Conservation (phyloP, 2,329 filamentous ascomycete species). For the Coniochaeta ligniaria region DNA sequence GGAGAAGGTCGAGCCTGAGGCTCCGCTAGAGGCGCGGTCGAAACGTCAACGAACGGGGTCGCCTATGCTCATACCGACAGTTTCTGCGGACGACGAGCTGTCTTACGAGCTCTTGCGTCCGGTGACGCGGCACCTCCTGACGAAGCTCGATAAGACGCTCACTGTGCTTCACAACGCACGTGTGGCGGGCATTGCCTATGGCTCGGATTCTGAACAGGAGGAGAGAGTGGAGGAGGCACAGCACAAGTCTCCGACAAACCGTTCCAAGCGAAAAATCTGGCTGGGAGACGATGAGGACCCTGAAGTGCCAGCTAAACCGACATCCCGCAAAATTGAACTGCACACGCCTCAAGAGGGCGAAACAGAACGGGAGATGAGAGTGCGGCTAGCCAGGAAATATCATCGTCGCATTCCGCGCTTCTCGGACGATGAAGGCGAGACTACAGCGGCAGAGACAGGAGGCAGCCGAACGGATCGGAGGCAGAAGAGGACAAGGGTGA, state of each 20-base stretch:
- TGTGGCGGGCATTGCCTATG: slow-evolving; percentile 35
- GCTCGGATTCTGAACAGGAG: slow-evolving; percentile 11
- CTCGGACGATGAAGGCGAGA: slow-evolving; percentile 27
- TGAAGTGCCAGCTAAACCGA: slow-evolving; percentile 1
- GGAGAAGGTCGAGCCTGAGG: neutral
- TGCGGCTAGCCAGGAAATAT: slow-evolving; percentile 22
- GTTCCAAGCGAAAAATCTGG: neutral
- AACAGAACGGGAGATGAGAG: slow-evolving; percentile 25
- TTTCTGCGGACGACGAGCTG: slow-evolving; percentile 64
- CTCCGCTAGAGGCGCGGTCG: slow-evolving; percentile 8
- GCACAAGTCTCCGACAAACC: neutral
- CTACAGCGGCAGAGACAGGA: slow-evolving; percentile 3
- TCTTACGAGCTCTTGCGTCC: slow-evolving; percentile 61
- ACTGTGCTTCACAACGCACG: slow-evolving; percentile 62
- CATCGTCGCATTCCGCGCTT: slow-evolving; percentile 31
- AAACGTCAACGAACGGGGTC: neutral
- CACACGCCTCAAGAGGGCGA: slow-evolving; percentile 17
- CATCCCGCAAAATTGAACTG: slow-evolving; percentile 11
- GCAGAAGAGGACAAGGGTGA: slow-evolving; percentile 5
- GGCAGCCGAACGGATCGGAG: neutral
- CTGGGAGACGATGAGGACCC: neutral
- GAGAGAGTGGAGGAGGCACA: slow-evolving; percentile 1
- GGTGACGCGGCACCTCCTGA: slow-evolving; percentile 61
- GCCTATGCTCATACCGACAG: slow-evolving; percentile 36
- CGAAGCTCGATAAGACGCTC: slow-evolving; percentile 62